A percentile compares a stretch with the other conserved stretches of the same genome.
These are phyloP conservation scores for Fusarium sp. DNA, from an alignment of 2,329 filamentous ascomycete genomes.

Conservation along the genomic window DNA sequence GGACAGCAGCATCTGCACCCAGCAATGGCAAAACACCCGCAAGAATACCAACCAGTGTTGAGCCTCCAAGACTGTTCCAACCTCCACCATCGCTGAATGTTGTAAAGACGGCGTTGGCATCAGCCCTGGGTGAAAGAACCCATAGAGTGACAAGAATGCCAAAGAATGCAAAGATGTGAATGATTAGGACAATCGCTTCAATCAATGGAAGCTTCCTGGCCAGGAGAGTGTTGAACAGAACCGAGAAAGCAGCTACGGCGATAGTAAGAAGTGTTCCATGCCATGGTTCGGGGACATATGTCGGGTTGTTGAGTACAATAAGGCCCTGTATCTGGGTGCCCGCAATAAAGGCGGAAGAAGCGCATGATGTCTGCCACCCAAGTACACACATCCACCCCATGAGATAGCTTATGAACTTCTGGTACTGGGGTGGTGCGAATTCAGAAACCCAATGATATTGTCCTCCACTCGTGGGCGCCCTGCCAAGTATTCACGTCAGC, in stretches of 20 bases:
- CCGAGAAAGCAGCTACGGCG: slow-evolving; percentile 30
- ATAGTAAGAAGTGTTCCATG: slow-evolving; percentile 38
- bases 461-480: slow-evolving; percentile 67
- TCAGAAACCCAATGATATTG: slow-evolving; percentile 71
- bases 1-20: slow-evolving; percentile 41
- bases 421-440: slow-evolving; percentile 61
- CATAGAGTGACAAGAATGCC: slow-evolving; percentile 39
- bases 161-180: slow-evolving; percentile 44
- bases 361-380: slow-evolving; percentile 59
- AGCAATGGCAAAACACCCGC: slow-evolving; percentile 38
- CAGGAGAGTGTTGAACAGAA: slow-evolving; percentile 37
- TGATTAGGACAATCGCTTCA: slow-evolving; percentile 31
- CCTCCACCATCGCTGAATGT: slow-evolving; percentile 41
- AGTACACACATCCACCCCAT: slow-evolving; percentile 61
- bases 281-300: slow-evolving; percentile 33
- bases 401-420: slow-evolving; percentile 67
- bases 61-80: slow-evolving; percentile 36
- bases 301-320: slow-evolving; percentile 50
- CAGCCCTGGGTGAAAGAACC: slow-evolving; percentile 38
- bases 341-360: slow-evolving; percentile 57
- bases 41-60: slow-evolving; percentile 39
- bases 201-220: slow-evolving; percentile 36
- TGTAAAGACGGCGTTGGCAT: slow-evolving; percentile 35
- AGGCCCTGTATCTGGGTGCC: slow-evolving; percentile 61
- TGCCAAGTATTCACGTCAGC: not conserved